Evolutionary conservation across 495 filamentous ascomycete genomes (phyloP).

Genomic region (Neurospora sp.): DNA sequence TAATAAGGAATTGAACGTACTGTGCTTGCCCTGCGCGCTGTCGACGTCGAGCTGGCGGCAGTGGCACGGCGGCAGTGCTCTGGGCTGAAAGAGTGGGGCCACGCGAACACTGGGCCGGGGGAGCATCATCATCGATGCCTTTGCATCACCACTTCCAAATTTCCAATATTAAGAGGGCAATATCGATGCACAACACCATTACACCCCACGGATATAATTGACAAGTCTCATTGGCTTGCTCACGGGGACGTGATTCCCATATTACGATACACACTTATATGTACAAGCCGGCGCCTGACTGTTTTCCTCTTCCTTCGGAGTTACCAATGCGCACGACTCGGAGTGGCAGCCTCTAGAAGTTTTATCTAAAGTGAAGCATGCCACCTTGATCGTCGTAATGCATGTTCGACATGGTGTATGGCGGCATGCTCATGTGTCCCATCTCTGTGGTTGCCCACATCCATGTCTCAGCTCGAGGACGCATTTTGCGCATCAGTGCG

Average conservation of each 20-base stretch:
- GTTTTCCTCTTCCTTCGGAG: not conserved
- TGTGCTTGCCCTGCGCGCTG: not conserved
- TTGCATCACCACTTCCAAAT: not conserved
- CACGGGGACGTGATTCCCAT: not conserved
- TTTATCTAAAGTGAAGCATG: not conserved
- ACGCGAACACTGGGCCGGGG: not conserved
- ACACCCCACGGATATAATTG: not conserved
- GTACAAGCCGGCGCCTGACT: not conserved
- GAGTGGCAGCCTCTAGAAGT: not conserved
- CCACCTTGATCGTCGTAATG: not conserved
- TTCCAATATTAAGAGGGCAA: not conserved
- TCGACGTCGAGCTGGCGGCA: not conserved
- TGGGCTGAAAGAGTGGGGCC: not conserved
- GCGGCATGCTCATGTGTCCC: not conserved
- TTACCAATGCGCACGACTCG: not conserved
- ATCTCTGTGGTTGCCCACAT: constrained; percentile 1
- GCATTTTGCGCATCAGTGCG: not conserved
- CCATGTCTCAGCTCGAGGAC: constrained; percentile 3
- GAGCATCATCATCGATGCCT: not conserved
- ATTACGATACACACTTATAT: not conserved
- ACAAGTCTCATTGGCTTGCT: not conserved
- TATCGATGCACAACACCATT: not conserved
- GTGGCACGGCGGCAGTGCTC: not conserved
- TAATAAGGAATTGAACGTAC: not conserved
- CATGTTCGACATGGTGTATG: not conserved